These are phyloP conservation scores for Boletus semigastroideus DNA, from an alignment of 1,284 basidiomycete genomes.

Conservation along the genomic window DNA sequence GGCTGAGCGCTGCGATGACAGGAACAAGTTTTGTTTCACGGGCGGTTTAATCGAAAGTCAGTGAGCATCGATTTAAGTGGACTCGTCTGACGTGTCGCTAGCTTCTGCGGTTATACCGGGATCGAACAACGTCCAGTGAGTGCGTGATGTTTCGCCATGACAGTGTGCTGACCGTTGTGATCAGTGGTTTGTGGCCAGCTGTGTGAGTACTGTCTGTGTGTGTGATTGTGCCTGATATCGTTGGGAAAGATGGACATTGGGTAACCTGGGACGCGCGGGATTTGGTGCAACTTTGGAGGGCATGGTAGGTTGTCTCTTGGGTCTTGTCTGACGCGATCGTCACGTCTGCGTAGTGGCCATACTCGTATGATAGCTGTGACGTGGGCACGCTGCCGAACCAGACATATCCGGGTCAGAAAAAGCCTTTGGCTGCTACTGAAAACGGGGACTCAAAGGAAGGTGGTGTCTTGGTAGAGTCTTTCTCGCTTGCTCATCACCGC, in stretches of 20 bases:
- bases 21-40: constrained; percentile 81
- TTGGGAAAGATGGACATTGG: constrained; percentile 67
- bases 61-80: constrained; percentile 35
- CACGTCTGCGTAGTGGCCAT: constrained; percentile 49
- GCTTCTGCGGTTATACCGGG: constrained; percentile 62
- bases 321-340: not conserved
- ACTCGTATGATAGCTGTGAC: constrained; percentile 77
- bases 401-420: constrained; percentile 54
- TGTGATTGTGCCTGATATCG: constrained; percentile 1
- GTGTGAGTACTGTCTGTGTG: constrained; percentile 39
- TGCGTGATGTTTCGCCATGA: constrained; percentile 2
- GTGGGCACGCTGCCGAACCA: constrained; percentile 84
- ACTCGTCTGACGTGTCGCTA: constrained; percentile 19
- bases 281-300: constrained; percentile 71
- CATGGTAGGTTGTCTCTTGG: constrained; percentile 34
- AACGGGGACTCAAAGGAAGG: constrained; percentile 44
- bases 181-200: constrained; percentile 72
- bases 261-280: constrained; percentile 76
- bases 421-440: constrained; percentile 45
- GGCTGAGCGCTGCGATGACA: constrained; percentile 41
- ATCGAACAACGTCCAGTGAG: constrained; percentile 48
- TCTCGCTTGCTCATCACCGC: not conserved
- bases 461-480: constrained; percentile 38
- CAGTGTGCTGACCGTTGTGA: constrained; percentile 8
- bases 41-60: constrained; percentile 67